These are phyloP conservation scores for Tetrapyrgos nigripes DNA, from an alignment of 1,284 basidiomycete genomes.

Conservation along the genomic window DNA sequence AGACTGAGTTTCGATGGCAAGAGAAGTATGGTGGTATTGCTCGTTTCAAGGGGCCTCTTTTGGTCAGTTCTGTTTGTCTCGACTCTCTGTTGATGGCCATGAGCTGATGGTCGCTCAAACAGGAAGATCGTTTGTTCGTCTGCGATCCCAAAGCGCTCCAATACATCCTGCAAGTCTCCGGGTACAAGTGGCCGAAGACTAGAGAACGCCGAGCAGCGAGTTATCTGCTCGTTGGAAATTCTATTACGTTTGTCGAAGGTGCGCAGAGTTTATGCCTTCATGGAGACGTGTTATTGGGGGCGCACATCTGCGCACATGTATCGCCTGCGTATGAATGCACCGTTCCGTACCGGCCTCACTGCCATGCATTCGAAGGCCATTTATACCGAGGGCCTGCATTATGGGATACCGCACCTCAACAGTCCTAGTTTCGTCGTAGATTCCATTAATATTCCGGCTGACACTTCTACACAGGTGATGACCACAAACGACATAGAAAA, in stretches of 20 bases:
- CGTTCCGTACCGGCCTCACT: neutral
- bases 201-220: neutral
- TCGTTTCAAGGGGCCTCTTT: constrained; percentile 4
- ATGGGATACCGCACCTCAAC: too few species aligned
- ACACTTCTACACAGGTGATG: constrained; percentile 17
- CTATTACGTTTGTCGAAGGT: constrained; percentile 7
- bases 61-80: neutral
- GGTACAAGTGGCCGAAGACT: constrained; percentile 17
- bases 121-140: constrained; percentile 21
- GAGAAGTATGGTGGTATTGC: constrained; percentile 4
- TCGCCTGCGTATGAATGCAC: too few species aligned
- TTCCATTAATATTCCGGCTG: too few species aligned
- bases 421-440: too few species aligned
- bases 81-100: neutral
- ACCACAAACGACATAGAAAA: constrained; percentile 22
- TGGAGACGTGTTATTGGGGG: too few species aligned
- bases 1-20: constrained; percentile 10
- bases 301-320: too few species aligned
- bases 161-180: constrained; percentile 21
- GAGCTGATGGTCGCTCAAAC: neutral
- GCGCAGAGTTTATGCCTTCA: neutral
- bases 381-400: too few species aligned
- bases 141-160: constrained; percentile 25
- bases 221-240: constrained; percentile 3
- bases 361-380: too few species aligned